Evolutionary conservation across 257 asterid species (phyloP).

Genomic region (Lithospermum erythrorhizon): DNA sequence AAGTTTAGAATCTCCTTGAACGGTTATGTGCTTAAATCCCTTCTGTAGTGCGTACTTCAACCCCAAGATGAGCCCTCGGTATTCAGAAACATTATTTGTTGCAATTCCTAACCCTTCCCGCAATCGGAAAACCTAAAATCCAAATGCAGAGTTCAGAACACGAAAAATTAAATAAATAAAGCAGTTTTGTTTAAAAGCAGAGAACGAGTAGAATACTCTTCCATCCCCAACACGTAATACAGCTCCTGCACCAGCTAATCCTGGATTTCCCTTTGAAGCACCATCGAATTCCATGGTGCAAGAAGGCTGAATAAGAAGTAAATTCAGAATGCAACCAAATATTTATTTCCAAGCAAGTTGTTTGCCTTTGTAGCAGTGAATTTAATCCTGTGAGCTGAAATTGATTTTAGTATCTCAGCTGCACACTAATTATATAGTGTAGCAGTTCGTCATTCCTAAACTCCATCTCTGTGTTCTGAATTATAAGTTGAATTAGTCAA

Average conservation of each 20-base stretch:
- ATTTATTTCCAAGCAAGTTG: neutral
- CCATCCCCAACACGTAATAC: constrained; percentile 77
- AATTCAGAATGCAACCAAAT: constrained; percentile 12
- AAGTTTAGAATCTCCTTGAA: constrained; percentile 95
- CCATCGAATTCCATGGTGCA: constrained; percentile 89
- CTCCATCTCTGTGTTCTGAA: too few relatives aligned
- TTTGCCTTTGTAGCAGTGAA: too few relatives aligned
- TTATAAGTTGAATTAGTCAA: too few relatives aligned
- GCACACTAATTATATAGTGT: too few relatives aligned
- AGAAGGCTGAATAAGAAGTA: constrained; percentile 44
- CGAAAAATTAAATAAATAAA: neutral
- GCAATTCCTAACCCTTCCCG: constrained; percentile 97
- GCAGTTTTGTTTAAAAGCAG: neutral
- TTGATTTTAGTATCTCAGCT: too few relatives aligned
- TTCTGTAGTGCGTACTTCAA: constrained; percentile 72
- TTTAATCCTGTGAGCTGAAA: too few relatives aligned
- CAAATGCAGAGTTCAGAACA: constrained; percentile 3
- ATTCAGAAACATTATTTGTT: constrained; percentile 91
- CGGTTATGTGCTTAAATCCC: constrained; percentile 76
- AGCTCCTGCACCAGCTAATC: constrained; percentile 97
- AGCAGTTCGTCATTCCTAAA: too few relatives aligned
- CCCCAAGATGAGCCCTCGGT: constrained; percentile 81
- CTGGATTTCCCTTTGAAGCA: constrained; percentile 96
- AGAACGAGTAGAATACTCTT: constrained; percentile 40
- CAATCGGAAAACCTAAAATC: constrained; percentile 55